phyloP scores from a whole-genome alignment of 2,329 filamentous ascomycete genomes.

The Ophiostoma perfectum region DNA sequence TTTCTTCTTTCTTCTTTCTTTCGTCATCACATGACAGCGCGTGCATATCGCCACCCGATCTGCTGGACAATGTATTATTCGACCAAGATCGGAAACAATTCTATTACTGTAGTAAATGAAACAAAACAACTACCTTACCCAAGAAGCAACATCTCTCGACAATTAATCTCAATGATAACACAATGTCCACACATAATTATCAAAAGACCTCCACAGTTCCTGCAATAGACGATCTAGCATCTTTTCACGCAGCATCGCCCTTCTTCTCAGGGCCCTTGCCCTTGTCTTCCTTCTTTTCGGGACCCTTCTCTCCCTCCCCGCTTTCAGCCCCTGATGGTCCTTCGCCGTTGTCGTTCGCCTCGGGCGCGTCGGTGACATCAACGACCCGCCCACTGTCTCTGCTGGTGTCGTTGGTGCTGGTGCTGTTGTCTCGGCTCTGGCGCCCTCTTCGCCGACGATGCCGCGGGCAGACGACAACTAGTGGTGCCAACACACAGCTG shows the following conservation, averaged over 20 bases:
- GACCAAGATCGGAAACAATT: too few relatives aligned
- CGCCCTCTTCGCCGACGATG: background rate
- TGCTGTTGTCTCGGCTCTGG: too few relatives aligned
- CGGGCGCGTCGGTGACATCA: background rate
- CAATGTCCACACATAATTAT: background rate
- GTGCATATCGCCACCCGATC: conserved; percentile 8
- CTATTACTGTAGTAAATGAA: background rate
- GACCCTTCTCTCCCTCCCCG: background rate
- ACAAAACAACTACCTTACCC: background rate
- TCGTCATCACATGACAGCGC: conserved; percentile 2
- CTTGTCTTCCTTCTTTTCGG: background rate
- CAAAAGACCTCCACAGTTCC: background rate
- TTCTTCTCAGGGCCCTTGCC: background rate
- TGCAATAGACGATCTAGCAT: too few relatives aligned
- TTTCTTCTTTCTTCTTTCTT: background rate
- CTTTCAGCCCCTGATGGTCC: too few relatives aligned
- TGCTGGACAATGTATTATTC: background rate
- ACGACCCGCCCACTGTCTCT: background rate
- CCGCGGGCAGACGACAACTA: background rate
- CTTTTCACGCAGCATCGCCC: background rate
- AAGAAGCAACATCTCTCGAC: background rate
- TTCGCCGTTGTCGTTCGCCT: background rate
- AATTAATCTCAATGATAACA: too few relatives aligned
- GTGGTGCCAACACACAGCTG: background rate
- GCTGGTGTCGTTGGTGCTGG: background rate